Evolutionary conservation across 768 basidiomycete genomes (phyloP), one percentile per base, ranked within the genome.

Genomic region (Candolleomyces efflorescens): DNA sequence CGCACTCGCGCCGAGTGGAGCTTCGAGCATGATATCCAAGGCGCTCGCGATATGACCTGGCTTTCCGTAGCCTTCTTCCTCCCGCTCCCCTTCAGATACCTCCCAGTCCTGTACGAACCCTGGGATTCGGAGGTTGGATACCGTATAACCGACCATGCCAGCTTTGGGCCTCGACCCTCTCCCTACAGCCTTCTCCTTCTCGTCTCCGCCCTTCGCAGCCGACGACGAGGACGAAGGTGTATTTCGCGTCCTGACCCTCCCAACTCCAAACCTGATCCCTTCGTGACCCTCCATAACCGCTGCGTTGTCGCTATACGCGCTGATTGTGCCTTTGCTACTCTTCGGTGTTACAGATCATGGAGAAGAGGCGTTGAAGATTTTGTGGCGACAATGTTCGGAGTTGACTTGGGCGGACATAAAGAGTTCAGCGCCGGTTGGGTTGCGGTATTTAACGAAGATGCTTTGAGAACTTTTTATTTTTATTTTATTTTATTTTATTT

Each of bases 351-450:
- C 92, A 82, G 64, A 99, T 98, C 95, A 99, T 98, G 63, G 89
- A 84, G 75, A 99, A 99, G 20, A 98, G 83, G 3, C 95, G 68
- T 99, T 99, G 80, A 98, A 99, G 64, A 98, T 98, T 75, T 99
- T 99, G 80, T 99, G 97, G 36, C 97, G 82, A 71, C 97, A 99
- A 68, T 98, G 97, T 71, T 99, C 97, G n/a, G 95, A 98, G 75
- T 99, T 99, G 70, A 99, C 96, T 68, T 99, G 97, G 3, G 97
- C 96, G 71, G 98, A 99, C 97, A 98, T 99, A 82, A 99, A 99
- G 7, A 99, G 79, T 69, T 99, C 97, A 3, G 96, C 95, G 68
- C 98, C 97, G 39, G 92, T 97, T 5, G 32, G 32, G 32, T 32
- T 32, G 5, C 32, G 32, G 32, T 32, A 32, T 2, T n/a, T n/a